phyloP scores from a whole-genome alignment of 768 basidiomycete genomes.

The Piloderma croceum region DNA sequence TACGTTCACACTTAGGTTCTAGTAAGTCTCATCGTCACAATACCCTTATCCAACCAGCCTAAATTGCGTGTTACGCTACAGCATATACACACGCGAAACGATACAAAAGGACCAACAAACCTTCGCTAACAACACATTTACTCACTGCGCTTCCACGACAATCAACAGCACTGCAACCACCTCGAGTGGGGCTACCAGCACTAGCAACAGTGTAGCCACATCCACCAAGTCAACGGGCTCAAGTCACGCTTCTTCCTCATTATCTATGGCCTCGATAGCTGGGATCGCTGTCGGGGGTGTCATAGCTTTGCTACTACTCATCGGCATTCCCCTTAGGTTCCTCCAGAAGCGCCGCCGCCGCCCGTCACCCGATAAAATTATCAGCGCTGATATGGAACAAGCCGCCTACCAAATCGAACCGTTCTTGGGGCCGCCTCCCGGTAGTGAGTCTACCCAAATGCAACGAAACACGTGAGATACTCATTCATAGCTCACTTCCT shows the following conservation, averaged over 20 bases:
- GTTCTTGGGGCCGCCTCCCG: not conserved
- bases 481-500: no score
- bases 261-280: constrained; percentile 12
- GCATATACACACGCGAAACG: constrained; percentile 13
- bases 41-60: no score
- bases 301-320: constrained; percentile 1
- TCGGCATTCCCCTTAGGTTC: constrained; percentile 2
- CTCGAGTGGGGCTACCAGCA: not conserved
- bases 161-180: constrained; percentile 5
- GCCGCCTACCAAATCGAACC: not conserved
- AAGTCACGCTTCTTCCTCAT: constrained; percentile 1
- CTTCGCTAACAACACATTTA: constrained; percentile 14
- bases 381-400: not conserved
- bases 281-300: constrained; percentile 14
- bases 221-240: not conserved
- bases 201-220: not conserved
- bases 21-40: no score
- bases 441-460: not conserved
- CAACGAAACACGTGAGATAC: no score
- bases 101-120: constrained; percentile 12
- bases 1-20: no score
- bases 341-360: constrained; percentile 4
- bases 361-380: constrained; percentile 2
- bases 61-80: not conserved
- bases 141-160: constrained; percentile 14